Evolutionary conservation across 306 rosid genomes (phyloP).

Genomic region (Prunus mume): DNA sequence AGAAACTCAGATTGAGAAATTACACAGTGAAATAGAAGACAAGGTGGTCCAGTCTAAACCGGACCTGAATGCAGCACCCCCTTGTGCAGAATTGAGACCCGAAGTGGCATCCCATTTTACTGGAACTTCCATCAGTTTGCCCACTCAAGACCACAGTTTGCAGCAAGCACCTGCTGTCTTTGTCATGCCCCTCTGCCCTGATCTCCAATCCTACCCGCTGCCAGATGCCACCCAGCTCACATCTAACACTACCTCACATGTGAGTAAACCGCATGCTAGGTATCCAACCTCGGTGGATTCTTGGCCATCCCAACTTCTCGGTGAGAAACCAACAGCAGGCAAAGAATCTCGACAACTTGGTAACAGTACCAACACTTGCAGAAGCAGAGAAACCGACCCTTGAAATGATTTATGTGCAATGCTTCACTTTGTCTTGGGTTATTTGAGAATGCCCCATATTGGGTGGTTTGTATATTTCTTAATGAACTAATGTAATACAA

Average conservation of each 20-base stretch:
- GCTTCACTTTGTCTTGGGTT: slow-evolving; percentile 5
- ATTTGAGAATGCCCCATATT: slow-evolving; percentile 15
- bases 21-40: slow-evolving; percentile 61
- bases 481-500: not conserved
- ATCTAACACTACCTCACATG: slow-evolving; percentile 38
- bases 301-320: slow-evolving; percentile 81
- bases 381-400: slow-evolving; percentile 7
- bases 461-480: slow-evolving; percentile 6
- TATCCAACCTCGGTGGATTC: slow-evolving; percentile 84
- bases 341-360: slow-evolving; percentile 7
- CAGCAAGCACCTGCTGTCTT: slow-evolving; percentile 60
- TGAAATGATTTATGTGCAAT: not conserved
- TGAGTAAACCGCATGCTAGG: slow-evolving; percentile 91
- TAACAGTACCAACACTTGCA: slow-evolving; percentile 3
- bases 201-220: slow-evolving; percentile 44
- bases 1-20: slow-evolving; percentile 62
- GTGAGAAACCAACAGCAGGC: slow-evolving; percentile 44
- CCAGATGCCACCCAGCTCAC: slow-evolving; percentile 28
- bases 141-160: slow-evolving; percentile 42
- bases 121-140: slow-evolving; percentile 41
- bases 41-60: slow-evolving; percentile 62
- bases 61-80: slow-evolving; percentile 60
- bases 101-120: slow-evolving; percentile 40
- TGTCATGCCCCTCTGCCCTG: slow-evolving; percentile 54
- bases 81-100: slow-evolving; percentile 27